phyloP scores from a whole-genome alignment of 257 asterid genomes.

The Asclepias syriaca region DNA sequence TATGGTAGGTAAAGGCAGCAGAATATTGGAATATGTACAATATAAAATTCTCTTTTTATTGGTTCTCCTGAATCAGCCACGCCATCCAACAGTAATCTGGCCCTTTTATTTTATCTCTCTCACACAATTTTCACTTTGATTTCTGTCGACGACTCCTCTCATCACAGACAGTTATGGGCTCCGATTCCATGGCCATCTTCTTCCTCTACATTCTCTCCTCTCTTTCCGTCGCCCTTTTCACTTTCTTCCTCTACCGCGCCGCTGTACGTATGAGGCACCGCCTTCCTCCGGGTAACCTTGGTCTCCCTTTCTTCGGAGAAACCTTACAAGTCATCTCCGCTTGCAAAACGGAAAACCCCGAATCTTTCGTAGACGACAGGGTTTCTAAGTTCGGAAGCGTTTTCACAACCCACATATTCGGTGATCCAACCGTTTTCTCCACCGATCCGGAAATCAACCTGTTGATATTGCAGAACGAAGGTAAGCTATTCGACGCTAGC shows the following conservation, averaged over 20 bases:
- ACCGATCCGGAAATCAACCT: constrained; percentile 91
- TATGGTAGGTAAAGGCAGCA: background rate
- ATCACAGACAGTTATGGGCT: background rate
- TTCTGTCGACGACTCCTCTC: background rate
- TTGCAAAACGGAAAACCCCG: constrained; percentile 90
- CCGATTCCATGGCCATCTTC: constrained; percentile 26
- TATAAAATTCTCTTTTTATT: too few relatives aligned
- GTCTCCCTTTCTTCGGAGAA: constrained; percentile 82
- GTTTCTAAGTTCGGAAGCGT: constrained; percentile 70
- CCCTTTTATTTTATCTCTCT: background rate
- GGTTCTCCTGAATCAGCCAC: background rate
- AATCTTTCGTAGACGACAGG: constrained; percentile 85
- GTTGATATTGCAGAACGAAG: constrained; percentile 83
- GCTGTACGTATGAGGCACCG: constrained; percentile 47
- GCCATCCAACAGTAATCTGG: too few relatives aligned
- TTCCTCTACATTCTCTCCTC: constrained; percentile 29
- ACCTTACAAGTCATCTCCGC: constrained; percentile 90
- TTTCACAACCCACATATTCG: constrained; percentile 87
- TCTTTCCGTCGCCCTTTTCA: constrained; percentile 19
- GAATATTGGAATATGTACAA: background rate
- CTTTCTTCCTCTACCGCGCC: constrained; percentile 45
- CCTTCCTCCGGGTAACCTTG: constrained; percentile 86
- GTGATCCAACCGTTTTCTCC: constrained; percentile 87
- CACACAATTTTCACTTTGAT: background rate
- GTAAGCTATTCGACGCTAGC: constrained; percentile 83